Percentiles rank a stretch among this genome's conserved stretches.
Evolutionary conservation across 2,329 filamentous ascomycete species (phyloP).

Genomic region (Zymoseptoria tritici): DNA sequence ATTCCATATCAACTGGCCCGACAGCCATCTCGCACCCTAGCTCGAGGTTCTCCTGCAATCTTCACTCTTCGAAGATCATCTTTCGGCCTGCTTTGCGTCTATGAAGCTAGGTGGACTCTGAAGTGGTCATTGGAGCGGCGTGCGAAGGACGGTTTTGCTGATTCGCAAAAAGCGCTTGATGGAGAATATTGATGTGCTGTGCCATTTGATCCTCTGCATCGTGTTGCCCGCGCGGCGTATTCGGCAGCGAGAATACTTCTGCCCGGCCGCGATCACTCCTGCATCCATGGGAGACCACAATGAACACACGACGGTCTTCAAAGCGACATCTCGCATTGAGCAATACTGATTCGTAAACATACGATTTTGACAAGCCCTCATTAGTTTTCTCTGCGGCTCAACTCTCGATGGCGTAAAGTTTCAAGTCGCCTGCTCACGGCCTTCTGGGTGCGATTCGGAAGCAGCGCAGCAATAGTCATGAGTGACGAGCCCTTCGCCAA

Average conservation of each 20-base stretch:
- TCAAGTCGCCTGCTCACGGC: neutral
- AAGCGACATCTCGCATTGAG: no score
- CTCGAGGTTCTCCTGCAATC: no score
- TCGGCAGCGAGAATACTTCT: neutral
- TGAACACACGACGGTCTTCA: no score
- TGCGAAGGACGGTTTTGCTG: neutral
- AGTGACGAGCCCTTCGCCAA: neutral
- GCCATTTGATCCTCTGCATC: neutral
- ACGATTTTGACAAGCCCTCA: neutral
- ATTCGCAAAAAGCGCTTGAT: neutral
- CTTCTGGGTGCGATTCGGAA: neutral
- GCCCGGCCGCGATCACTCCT: no score
- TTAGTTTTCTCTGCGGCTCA: neutral
- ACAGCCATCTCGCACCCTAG: no score
- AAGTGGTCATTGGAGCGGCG: no score
- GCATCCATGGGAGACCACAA: no score
- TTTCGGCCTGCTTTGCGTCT: no score
- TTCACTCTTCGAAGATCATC: no score
- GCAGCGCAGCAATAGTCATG: neutral
- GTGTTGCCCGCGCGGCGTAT: neutral
- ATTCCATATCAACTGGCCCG: no score
- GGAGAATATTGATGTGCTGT: neutral
- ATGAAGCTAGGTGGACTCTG: no score
- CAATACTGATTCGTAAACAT: no score
- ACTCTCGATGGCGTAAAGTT: neutral